Conservation (phyloP, 1,284 basidiomycete genomes). For the Rugosomyces carneus region DNA sequence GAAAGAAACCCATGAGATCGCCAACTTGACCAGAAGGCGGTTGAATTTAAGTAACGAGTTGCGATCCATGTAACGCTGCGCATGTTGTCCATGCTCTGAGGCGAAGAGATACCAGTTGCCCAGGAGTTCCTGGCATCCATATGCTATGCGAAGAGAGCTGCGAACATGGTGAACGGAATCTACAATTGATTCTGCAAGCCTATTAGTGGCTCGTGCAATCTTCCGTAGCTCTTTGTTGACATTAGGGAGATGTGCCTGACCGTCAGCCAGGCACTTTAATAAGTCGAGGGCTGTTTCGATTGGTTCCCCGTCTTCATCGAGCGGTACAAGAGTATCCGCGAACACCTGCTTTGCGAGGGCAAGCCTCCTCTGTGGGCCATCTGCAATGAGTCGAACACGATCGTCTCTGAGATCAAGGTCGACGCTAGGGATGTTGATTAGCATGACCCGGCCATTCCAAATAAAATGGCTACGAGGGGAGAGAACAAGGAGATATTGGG, state of each 20-base stretch:
- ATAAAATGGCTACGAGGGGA: slow-evolving; percentile 86
- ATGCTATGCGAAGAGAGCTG: slow-evolving; percentile 53
- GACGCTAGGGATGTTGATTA: slow-evolving; percentile 63
- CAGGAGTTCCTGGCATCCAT: slow-evolving; percentile 80
- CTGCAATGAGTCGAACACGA: slow-evolving; percentile 79
- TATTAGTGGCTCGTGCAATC: slow-evolving; percentile 84
- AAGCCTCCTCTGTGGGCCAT: slow-evolving; percentile 79
- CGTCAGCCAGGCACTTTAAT: slow-evolving; percentile 69
- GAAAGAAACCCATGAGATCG: slow-evolving; percentile 97
- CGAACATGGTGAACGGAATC: slow-evolving; percentile 85
- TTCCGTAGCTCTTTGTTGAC: slow-evolving; percentile 90
- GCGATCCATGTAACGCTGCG: slow-evolving; percentile 82
- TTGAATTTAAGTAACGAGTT: slow-evolving; percentile 72
- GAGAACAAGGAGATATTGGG: slow-evolving; percentile 78
- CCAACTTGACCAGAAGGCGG: slow-evolving; percentile 76
- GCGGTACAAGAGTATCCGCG: slow-evolving; percentile 53
- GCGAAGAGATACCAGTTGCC: slow-evolving; percentile 97
- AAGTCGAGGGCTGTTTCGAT: slow-evolving; percentile 37
- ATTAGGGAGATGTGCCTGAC: slow-evolving; percentile 86
- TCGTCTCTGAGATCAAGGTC: slow-evolving; percentile 80
- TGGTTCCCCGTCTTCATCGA: slow-evolving; percentile 56
- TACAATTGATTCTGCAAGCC: slow-evolving; percentile 90
- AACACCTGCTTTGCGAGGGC: slow-evolving; percentile 78
- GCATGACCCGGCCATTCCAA: slow-evolving; percentile 90
- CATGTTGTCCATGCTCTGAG: slow-evolving; percentile 90